Percentiles rank a stretch among this genome's conserved stretches.
phyloP scores from a whole-genome alignment of 768 basidiomycete species.

The Xerocomellus amylosporus region DNA sequence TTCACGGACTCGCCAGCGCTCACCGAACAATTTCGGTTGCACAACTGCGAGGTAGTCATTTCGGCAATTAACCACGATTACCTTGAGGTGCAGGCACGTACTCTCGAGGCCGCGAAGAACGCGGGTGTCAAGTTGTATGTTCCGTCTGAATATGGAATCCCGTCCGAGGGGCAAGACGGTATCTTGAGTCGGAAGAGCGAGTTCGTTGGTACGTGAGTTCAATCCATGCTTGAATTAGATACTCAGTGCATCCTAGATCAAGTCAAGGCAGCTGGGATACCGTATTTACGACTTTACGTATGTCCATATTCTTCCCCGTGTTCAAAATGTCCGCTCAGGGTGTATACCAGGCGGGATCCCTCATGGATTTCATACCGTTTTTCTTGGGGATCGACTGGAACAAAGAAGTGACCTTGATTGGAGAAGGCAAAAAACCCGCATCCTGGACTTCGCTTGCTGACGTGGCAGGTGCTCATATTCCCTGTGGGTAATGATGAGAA shows the following conservation, averaged over 20 bases:
- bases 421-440: constrained; percentile 16
- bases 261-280: constrained; percentile 12
- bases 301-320: background rate
- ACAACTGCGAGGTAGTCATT: constrained; percentile 27
- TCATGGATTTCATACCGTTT: constrained; percentile 28
- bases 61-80: constrained; percentile 23
- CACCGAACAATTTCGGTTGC: constrained; percentile 9
- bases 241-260: constrained; percentile 3
- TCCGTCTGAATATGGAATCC: constrained; percentile 29
- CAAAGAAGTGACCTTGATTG: constrained; percentile 17
- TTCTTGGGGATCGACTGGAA: constrained; percentile 14
- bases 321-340: background rate
- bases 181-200: constrained; percentile 15
- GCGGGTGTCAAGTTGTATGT: constrained; percentile 30
- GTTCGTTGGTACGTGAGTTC: constrained; percentile 13
- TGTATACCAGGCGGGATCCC: constrained; percentile 13
- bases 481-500: background rate
- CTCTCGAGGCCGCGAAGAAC: constrained; percentile 29
- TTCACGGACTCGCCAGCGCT: constrained; percentile 9
- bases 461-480: constrained; percentile 12
- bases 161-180: constrained; percentile 21
- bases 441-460: constrained; percentile 29
- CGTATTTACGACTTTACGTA: constrained; percentile 23
- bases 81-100: constrained; percentile 20
- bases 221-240: background rate